Evolutionary conservation across 169 alveolate genomes (phyloP).

Genomic region (Cryptosporidium ryanae): DNA sequence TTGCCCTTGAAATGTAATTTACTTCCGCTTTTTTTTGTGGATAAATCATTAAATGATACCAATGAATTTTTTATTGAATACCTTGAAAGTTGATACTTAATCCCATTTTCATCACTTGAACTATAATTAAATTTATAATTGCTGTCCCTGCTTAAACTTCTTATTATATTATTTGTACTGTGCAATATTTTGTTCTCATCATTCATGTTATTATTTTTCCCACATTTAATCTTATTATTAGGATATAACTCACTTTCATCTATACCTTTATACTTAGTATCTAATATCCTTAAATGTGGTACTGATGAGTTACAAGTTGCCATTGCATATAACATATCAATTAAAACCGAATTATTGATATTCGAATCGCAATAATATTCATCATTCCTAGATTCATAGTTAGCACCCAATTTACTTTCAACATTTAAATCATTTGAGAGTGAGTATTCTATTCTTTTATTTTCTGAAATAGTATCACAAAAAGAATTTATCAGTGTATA

Average conservation of each 20-base stretch:
- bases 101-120: neutral
- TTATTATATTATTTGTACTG: neutral
- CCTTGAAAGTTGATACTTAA: neutral
- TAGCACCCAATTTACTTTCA: no score
- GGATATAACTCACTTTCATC: neutral
- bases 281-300: slow-evolving; percentile 50
- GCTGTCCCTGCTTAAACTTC: neutral
- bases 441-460: neutral
- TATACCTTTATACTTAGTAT: neutral
- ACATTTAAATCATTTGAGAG: no score
- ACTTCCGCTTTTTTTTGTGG: neutral
- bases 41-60: neutral
- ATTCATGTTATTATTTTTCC: neutral
- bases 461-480: neutral
- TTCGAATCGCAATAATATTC: neutral
- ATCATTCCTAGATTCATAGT: neutral
- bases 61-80: neutral
- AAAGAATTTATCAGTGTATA: slow-evolving; percentile 31
- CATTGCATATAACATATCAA: slow-evolving; percentile 72
- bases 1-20: neutral
- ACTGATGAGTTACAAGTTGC: slow-evolving; percentile 62
- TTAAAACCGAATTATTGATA: slow-evolving; percentile 4
- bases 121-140: neutral
- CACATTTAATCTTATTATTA: neutral
- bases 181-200: neutral